These are phyloP conservation scores for Vicia faba DNA, from an alignment of 306 rosid genomes.

Conservation along the genomic window DNA sequence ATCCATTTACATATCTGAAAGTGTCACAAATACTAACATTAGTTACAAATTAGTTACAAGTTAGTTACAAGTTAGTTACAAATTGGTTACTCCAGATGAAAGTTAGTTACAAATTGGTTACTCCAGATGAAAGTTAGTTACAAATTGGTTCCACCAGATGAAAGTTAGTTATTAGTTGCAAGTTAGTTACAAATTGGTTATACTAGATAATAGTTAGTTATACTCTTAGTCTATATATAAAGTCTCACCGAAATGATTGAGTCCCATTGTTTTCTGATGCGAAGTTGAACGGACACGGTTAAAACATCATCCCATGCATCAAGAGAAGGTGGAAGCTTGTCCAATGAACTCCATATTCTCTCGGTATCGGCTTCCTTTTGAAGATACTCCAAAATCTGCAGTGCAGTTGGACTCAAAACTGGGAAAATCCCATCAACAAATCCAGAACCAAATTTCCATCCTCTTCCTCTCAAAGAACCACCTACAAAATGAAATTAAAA, in stretches of 20 bases:
- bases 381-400: conserved; percentile 62
- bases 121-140: too few species aligned
- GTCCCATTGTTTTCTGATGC: conserved; percentile 77
- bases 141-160: too few species aligned
- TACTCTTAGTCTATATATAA: too few species aligned
- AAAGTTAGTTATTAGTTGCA: too few species aligned
- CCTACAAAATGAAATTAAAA: conserved; percentile 46
- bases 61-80: too few species aligned
- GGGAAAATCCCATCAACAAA: conserved; percentile 95
- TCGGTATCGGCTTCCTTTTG: conserved; percentile 55
- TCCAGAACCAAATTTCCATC: conserved; percentile 97
- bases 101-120: too few species aligned
- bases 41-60: too few species aligned
- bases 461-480: conserved; percentile 90
- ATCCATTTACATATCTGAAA: conserved; percentile 87
- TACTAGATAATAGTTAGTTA: too few species aligned
- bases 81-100: too few species aligned
- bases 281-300: conserved; percentile 83
- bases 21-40: neutral
- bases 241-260: conserved; percentile 69
- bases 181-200: too few species aligned
- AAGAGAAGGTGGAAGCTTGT: conserved; percentile 69
- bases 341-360: conserved; percentile 65
- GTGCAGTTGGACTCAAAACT: conserved; percentile 72
- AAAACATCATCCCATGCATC: conserved; percentile 82